Evolutionary conservation across 352 stramenopile species (phyloP).

Genomic region (Phytophthora tubulina): DNA sequence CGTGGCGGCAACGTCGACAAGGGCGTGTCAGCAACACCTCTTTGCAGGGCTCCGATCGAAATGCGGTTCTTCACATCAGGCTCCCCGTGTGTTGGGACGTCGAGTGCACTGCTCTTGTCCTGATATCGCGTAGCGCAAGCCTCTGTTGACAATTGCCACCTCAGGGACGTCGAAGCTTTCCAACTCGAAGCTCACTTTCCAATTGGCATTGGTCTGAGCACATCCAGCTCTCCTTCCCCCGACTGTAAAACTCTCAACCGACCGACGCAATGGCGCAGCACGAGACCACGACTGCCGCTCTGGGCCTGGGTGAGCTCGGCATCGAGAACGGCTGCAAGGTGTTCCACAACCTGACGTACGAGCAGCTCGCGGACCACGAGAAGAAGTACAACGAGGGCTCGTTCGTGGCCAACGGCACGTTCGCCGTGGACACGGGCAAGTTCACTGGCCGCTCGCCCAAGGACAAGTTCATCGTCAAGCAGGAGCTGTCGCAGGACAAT

Average conservation of each 20-base stretch:
- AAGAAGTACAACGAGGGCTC: conserved; percentile 93
- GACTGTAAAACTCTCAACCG: neutral
- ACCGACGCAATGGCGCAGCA: conserved; percentile 54
- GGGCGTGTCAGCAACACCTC: conserved; percentile 4
- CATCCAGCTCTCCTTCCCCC: conserved; percentile 10
- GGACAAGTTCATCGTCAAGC: conserved; percentile 98
- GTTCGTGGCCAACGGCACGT: conserved; percentile 93
- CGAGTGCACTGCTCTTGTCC: neutral
- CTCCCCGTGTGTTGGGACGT: neutral
- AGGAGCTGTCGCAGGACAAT: conserved; percentile 92
- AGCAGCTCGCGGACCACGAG: conserved; percentile 96
- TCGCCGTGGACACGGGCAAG: conserved; percentile 98
- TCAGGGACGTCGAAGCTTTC: too few species aligned
- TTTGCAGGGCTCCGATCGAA: conserved; percentile 12
- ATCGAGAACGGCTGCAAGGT: conserved; percentile 93
- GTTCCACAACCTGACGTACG: conserved; percentile 97
- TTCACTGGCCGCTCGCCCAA: conserved; percentile 99
- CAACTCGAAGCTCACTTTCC: conserved; percentile 29
- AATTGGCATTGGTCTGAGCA: conserved; percentile 35
- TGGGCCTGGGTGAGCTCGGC: conserved; percentile 87
- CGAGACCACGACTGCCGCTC: conserved; percentile 63
- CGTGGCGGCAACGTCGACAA: neutral
- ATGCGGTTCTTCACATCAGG: conserved; percentile 14
- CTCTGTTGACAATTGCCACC: too few species aligned
- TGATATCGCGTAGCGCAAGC: too few species aligned